Evolutionary conservation across 1,284 basidiomycete genomes (phyloP).

Genomic region (Apiotrichum sp.): DNA sequence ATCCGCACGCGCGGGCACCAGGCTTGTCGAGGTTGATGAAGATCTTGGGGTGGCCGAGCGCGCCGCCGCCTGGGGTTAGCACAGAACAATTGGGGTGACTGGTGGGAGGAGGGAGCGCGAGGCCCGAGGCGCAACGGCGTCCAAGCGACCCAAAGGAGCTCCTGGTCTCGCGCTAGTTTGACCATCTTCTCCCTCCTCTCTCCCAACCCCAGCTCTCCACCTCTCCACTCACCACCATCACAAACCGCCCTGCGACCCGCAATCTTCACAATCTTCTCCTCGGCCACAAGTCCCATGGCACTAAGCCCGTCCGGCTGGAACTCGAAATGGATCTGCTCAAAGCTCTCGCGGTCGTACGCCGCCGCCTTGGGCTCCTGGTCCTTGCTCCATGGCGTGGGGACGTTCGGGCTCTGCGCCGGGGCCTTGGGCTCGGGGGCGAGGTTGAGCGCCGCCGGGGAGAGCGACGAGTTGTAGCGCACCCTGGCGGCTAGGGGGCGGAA

Average conservation of each 20-base stretch:
- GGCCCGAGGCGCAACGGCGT: too few relatives aligned
- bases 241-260: slow-evolving; percentile 77
- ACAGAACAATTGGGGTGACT: too few relatives aligned
- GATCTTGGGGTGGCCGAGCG: slow-evolving; percentile 92
- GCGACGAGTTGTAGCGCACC: background rate
- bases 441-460: slow-evolving; percentile 2
- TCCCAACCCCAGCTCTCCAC: too few relatives aligned
- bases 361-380: slow-evolving; percentile 54
- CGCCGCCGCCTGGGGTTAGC: slow-evolving; percentile 67
- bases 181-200: too few relatives aligned
- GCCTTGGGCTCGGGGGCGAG: slow-evolving; percentile 4
- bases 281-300: slow-evolving; percentile 52
- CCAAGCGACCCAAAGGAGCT: too few relatives aligned
- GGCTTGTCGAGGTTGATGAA: slow-evolving; percentile 88
- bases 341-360: slow-evolving; percentile 45
- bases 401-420: slow-evolving; percentile 65
- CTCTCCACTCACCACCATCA: slow-evolving; percentile 71
- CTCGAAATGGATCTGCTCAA: slow-evolving; percentile 82
- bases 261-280: slow-evolving; percentile 78
- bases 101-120: too few relatives aligned
- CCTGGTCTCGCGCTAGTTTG: too few relatives aligned
- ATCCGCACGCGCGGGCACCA: slow-evolving; percentile 58
- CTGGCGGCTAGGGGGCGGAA: background rate
- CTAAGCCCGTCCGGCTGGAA: slow-evolving; percentile 57
- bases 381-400: slow-evolving; percentile 67